Conservation (phyloP, 345 rosid species). For the Clausena lansium region DNA sequence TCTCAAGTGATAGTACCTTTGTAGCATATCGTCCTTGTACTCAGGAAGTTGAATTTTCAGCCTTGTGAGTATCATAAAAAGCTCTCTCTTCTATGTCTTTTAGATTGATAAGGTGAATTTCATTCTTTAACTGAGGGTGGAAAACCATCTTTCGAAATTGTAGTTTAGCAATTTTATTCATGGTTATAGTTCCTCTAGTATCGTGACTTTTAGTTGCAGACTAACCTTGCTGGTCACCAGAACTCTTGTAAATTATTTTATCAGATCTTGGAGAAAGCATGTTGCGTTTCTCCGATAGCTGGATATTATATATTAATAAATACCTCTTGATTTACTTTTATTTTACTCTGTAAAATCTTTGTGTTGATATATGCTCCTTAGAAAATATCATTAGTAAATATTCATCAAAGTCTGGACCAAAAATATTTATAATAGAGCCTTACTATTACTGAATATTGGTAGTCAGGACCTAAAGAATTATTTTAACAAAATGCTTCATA, state of each 20-base stretch:
- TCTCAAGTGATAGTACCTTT: slow-evolving; percentile 67
- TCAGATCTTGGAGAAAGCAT: not conserved
- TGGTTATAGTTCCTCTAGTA: not conserved
- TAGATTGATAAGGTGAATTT: not conserved
- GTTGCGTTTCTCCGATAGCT: not conserved
- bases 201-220: slow-evolving; percentile 3
- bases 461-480: not conserved
- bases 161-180: not conserved
- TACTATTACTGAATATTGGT: not conserved
- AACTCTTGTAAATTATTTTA: slow-evolving; percentile 4
- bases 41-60: slow-evolving; percentile 81
- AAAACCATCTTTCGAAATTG: not conserved
- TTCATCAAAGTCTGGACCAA: not conserved
- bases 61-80: slow-evolving; percentile 37
- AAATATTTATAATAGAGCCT: not conserved
- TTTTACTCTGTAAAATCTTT: not conserved
- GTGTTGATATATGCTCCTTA: not conserved
- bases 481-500: not conserved
- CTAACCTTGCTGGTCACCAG: not conserved
- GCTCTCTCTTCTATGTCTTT: slow-evolving; percentile 2
- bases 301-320: not conserved
- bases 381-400: not conserved
- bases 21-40: slow-evolving; percentile 80
- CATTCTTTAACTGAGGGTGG: not conserved
- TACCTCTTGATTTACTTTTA: not conserved